phyloP scores from a whole-genome alignment of 345 rosid species.

The Syzygium oleosum region DNA sequence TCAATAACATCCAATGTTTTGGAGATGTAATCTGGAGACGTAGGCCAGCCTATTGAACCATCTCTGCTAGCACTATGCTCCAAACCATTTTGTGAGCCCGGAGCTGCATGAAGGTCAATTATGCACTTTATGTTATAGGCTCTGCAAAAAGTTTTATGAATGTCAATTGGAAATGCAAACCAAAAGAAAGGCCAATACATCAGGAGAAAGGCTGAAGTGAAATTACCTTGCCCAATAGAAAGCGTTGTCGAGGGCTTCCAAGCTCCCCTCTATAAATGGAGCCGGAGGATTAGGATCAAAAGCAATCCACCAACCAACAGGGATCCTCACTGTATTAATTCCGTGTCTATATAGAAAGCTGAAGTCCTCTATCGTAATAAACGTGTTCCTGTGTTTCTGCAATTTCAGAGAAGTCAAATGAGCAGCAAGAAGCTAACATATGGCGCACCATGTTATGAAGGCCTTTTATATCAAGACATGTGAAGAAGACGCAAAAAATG shows the following conservation, averaged over 20 bases:
- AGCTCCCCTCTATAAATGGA: slow-evolving; percentile 52
- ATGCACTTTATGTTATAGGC: slow-evolving; percentile 56
- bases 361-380: slow-evolving; percentile 54
- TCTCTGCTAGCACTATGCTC: slow-evolving; percentile 77
- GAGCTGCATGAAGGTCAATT: slow-evolving; percentile 80
- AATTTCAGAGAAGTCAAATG: background rate
- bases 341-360: slow-evolving; percentile 47
- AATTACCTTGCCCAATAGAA: slow-evolving; percentile 70
- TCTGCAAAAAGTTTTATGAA: slow-evolving; percentile 33
- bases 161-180: background rate
- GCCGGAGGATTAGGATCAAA: slow-evolving; percentile 66
- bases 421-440: background rate
- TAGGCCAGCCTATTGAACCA: slow-evolving; percentile 52
- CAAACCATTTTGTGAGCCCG: slow-evolving; percentile 80
- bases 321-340: slow-evolving; percentile 64
- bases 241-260: slow-evolving; percentile 67
- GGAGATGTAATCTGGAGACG: slow-evolving; percentile 37
- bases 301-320: slow-evolving; percentile 85
- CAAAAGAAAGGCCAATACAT: background rate
- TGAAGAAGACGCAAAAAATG: background rate
- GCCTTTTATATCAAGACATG: background rate
- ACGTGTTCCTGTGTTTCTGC: slow-evolving; percentile 57
- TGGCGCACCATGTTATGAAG: background rate
- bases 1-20: slow-evolving; percentile 55
- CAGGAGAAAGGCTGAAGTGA: slow-evolving; percentile 3